Evolutionary conservation across 148 eudicot genomes (phyloP), one percentile per base, ranked within the genome.

Genomic region (Vaccinium vitisidaea): DNA sequence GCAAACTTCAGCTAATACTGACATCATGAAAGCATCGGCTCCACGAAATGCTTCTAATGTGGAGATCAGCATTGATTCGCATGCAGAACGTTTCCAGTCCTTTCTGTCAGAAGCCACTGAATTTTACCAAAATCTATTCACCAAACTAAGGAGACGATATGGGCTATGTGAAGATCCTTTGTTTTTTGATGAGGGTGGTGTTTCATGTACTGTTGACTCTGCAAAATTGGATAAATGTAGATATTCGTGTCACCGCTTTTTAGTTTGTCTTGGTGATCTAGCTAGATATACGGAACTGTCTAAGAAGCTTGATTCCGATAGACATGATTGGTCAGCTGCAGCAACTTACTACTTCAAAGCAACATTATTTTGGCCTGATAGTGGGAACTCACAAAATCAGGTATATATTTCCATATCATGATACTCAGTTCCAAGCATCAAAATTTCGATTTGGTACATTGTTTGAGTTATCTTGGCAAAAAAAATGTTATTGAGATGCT

Each of bases 371-470:
- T 95, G 91, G 87, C 99, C 99, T 48, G 93, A 92, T 87, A 90
- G 99, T 85, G 99, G 99, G 52, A 97, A 97, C 84, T 96, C 99
- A 27, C 99, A 95, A 86, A 97, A 97, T 90, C 99, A 97, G 98
- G 99, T 97, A 89, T 78, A 39, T 83, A 78, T 27, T 52, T 80
- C 65, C 53, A 18, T 32, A 49, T 80, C 25, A 70, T 5, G 43
- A 63, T 69, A 69, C 43, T 69, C 43, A 69, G 74, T 27, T 30
- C 74, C 74, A 69, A 69, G 74, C 8, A 69, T 30, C 74, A 69
- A 69, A 5, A 13, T 4, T 30, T 69, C 43, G 8, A 30, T 65
- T 23, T 10, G 70, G 30, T 65, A 65, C 8, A 21, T 10, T 65
- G 32, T 23, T 21, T 65, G 32, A 65, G 70, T 65, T n/a, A n/a